Evolutionary conservation across 2,329 filamentous ascomycete genomes (phyloP), one percentile per base, ranked within the genome.

Genomic region (Cucurbitaria berberidis): DNA sequence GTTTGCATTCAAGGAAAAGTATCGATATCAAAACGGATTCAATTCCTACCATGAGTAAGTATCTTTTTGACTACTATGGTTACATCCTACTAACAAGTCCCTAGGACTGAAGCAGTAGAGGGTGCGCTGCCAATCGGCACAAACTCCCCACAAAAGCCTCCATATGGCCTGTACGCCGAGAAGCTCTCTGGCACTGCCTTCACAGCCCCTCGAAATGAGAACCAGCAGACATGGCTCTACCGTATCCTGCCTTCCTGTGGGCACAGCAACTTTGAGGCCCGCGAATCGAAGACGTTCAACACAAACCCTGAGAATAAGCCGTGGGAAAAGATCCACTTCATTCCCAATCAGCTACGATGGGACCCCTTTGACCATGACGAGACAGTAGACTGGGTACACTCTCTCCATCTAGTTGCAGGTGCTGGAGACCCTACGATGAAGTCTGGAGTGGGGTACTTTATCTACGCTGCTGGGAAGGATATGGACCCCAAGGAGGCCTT

Each of bases 341-440:
- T 92, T 45, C 90, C 90, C 4, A 92, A 93, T 68, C 89, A 93
- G 74, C 80, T 93, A 26, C 84, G 89, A 61, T 95, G 90, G 90
- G 86, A 89, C 61, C 87, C 86, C 2, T 91, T 91, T 69, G 87
- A 91, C 63, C 79, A 92, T 43, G 86, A 90, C 58, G 81, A 89
- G 70, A 81, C 80, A 3, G 85, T 85, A 2, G 86, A 89, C 64
- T 89, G 86, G 86, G 84, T 89, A 19, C 84, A 88, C 64, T 83
- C 83, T 50, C 76, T 93, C 59, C 86, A 89, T 54, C 81, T 93
- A 18, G 81, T 96, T 10, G 90, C 89, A 1, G 90, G 90, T 3
- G 86, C 90, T 0, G 92, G 92, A 15, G 89, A 95, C 64, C 87
- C 90, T 0, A 88, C 88, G 0, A 82, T 89, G 73, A 96, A 96